Percentiles rank a stretch among this genome's conserved stretches.
Conservation (phyloP, 768 basidiomycete genomes). For the Tremella fuciformis region DNA sequence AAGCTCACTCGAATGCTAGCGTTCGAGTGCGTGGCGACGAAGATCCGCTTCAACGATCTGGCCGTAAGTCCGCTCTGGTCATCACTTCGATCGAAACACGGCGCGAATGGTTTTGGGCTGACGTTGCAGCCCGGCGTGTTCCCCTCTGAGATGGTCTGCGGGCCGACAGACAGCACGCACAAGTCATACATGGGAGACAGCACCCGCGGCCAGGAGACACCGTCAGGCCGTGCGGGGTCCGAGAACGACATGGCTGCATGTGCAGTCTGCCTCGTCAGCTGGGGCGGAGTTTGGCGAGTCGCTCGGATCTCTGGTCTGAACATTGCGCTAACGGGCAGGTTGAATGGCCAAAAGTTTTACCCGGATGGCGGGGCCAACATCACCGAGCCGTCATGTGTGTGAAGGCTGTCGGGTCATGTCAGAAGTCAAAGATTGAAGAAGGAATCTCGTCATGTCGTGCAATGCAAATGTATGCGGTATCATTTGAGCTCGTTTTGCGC, state of each 20-base stretch:
- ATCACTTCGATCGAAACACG: background rate
- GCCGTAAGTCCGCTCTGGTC: constrained; percentile 19
- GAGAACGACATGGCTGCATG: constrained; percentile 44
- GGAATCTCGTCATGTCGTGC: background rate
- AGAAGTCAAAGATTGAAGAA: too few species aligned
- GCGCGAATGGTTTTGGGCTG: background rate
- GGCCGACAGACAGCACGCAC: constrained; percentile 23
- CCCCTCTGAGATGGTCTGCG: constrained; percentile 40
- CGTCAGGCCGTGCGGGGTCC: constrained; percentile 37
- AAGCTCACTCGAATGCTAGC: constrained; percentile 39
- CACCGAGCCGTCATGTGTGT: too few species aligned
- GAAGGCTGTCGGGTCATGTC: too few species aligned
- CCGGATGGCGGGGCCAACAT: constrained; percentile 41
- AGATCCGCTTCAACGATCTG: constrained; percentile 43
- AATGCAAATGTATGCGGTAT: constrained; percentile 5
- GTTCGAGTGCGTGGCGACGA: constrained; percentile 30
- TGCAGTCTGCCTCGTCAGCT: constrained; percentile 30
- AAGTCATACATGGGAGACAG: constrained; percentile 34
- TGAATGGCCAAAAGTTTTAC: constrained; percentile 36
- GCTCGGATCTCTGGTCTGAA: background rate
- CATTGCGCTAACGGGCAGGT: constrained; percentile 5
- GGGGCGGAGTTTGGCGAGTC: constrained; percentile 38
- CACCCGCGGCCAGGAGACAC: constrained; percentile 30
- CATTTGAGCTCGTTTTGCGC: constrained; percentile 1
- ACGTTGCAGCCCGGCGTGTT: constrained; percentile 32